Evolutionary conservation across 495 filamentous ascomycete genomes (phyloP).

Genomic region (Thermothielavioides terrestris): DNA sequence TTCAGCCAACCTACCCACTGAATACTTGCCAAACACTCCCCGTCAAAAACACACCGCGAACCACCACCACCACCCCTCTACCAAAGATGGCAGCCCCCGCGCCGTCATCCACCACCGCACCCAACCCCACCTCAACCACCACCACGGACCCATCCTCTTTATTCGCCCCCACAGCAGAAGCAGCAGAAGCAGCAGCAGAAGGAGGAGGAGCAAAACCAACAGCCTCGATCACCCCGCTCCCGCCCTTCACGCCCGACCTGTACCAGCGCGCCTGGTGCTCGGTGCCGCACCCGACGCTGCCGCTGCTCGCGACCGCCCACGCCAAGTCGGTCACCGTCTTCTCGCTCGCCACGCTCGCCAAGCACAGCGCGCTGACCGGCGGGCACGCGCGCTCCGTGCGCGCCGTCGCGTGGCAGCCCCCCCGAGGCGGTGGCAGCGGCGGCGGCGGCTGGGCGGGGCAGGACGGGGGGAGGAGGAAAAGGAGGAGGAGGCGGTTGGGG

Average conservation of each 20-base stretch:
- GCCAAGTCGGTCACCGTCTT: conserved; percentile 79
- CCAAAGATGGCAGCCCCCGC: no score
- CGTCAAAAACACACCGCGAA: no score
- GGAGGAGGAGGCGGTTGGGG: conserved; percentile 38
- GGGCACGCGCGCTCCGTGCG: conserved; percentile 86
- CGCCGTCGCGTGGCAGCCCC: conserved; percentile 74
- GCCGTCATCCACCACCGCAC: no score
- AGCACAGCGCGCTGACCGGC: conserved; percentile 69
- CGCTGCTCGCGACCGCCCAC: conserved; percentile 81
- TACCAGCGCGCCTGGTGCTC: conserved; percentile 79
- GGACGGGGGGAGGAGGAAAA: not conserved
- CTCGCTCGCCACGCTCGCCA: conserved; percentile 68
- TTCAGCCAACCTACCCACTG: no score
- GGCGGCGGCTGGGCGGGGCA: no score
- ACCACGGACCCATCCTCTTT: no score
- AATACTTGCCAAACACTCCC: no score
- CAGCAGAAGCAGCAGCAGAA: no score
- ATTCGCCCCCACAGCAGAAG: no score
- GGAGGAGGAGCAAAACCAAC: no score
- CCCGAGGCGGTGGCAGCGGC: conserved; percentile 24
- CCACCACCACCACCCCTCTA: no score
- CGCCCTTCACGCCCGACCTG: conserved; percentile 56
- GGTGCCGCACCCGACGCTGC: conserved; percentile 75
- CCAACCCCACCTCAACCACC: no score
- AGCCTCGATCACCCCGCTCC: conserved; percentile 22